A percentile compares a stretch with the other conserved stretches of the same genome.
Conservation (phyloP, 495 filamentous ascomycete genomes). For the Mycothermus thermophilus region DNA sequence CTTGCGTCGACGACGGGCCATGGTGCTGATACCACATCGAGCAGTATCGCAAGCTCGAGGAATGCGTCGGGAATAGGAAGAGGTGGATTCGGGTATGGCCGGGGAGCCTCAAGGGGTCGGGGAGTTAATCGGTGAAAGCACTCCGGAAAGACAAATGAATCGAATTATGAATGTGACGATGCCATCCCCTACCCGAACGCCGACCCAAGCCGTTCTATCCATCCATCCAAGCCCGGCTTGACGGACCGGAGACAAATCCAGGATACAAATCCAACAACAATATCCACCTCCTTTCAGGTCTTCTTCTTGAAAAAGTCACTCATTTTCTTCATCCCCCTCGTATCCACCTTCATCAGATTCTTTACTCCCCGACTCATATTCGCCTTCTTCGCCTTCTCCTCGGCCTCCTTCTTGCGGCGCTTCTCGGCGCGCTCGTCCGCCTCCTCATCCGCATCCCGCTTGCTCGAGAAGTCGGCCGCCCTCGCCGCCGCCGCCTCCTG, state of each 20-base stretch:
- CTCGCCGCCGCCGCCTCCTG: constrained; percentile 54
- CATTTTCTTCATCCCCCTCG: constrained; percentile 90
- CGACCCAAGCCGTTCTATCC: no score
- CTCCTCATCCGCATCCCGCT: constrained; percentile 56
- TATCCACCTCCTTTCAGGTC: no score
- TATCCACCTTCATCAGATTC: constrained; percentile 78
- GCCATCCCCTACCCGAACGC: no score
- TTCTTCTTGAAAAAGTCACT: constrained; percentile 84
- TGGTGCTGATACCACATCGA: constrained; percentile 17
- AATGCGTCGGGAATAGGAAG: constrained; percentile 29
- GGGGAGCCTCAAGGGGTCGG: constrained; percentile 8
- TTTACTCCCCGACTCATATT: constrained; percentile 58
- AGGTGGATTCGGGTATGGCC: constrained; percentile 14
- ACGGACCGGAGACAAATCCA: no score
- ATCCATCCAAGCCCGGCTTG: no score
- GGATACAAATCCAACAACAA: no score
- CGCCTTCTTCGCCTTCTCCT: constrained; percentile 49
- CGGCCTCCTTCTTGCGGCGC: constrained; percentile 51
- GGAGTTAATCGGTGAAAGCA: no score
- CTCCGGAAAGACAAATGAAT: no score
- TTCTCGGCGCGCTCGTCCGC: constrained; percentile 68
- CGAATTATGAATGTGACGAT: neutral
- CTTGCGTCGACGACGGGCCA: constrained; percentile 13
- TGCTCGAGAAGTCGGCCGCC: constrained; percentile 59
- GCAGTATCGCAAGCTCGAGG: constrained; percentile 18